phyloP scores from a whole-genome alignment of 257 asterid genomes.

The Nicotiana tabacum region DNA sequence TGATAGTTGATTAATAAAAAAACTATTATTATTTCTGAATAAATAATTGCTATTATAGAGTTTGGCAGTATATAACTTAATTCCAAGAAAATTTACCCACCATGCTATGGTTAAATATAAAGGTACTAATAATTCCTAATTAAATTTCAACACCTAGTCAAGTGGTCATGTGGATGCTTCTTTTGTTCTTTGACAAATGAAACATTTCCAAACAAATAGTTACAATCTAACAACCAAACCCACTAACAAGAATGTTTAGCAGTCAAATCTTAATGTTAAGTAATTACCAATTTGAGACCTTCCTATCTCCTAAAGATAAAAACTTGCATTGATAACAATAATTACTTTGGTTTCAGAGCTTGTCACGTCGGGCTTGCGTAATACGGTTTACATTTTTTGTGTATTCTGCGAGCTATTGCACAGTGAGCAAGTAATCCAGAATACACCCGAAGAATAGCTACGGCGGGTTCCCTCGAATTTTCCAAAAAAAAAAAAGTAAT shows the following conservation, averaged over 20 bases:
- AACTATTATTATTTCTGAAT: no score
- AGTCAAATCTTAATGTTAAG: background rate
- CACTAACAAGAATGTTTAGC: background rate
- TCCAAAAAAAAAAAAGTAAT: no score
- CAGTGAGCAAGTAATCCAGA: rapidly evolving
- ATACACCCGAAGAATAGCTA: no score
- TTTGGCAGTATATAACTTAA: background rate
- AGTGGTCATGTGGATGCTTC: background rate
- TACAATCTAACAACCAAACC: background rate
- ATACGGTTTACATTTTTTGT: no score
- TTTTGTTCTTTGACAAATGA: background rate
- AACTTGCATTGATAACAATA: no score
- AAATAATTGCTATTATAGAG: no score
- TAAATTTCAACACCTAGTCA: background rate
- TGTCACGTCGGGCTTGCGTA: rapidly evolving
- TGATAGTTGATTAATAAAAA: no score
- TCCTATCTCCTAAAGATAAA: background rate
- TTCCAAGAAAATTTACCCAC: no score
- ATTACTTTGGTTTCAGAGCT: no score
- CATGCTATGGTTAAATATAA: background rate
- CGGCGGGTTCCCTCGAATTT: rapidly evolving
- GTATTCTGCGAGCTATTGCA: no score
- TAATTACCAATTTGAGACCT: background rate
- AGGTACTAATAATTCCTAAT: background rate
- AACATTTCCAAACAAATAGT: background rate